Percentiles rank a stretch among this genome's conserved stretches.
phyloP scores from a whole-genome alignment of 495 filamentous ascomycete species.

The Penicillium crystallinum region DNA sequence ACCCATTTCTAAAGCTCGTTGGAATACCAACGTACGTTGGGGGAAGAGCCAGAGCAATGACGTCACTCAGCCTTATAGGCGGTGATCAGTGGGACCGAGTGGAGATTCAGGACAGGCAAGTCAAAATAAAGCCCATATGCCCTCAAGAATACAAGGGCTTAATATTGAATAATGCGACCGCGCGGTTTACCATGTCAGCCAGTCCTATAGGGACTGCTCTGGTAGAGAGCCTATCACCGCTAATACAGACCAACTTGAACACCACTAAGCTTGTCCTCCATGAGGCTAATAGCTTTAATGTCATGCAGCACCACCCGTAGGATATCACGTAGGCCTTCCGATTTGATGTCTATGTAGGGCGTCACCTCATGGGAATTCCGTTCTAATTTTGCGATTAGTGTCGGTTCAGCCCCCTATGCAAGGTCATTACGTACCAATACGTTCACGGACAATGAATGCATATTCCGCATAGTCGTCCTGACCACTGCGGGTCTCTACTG shows the following conservation, averaged over 20 bases:
- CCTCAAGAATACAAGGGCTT: neutral
- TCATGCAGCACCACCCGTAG: conserved; percentile 23
- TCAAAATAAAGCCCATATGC: neutral
- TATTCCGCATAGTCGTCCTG: conserved; percentile 21
- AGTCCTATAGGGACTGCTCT: neutral
- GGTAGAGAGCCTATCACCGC: conserved; percentile 4
- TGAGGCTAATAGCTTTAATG: conserved; percentile 28
- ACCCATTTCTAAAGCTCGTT: too few relatives aligned
- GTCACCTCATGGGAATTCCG: conserved; percentile 19
- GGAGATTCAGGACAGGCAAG: too few relatives aligned
- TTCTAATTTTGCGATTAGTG: conserved; percentile 15
- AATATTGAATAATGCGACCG: conserved; percentile 3
- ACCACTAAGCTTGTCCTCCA: conserved; percentile 17
- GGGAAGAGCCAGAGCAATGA: too few relatives aligned
- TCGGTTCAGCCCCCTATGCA: neutral
- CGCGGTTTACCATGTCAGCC: conserved; percentile 1
- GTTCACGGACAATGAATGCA: conserved; percentile 23
- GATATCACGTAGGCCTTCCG: conserved; percentile 26
- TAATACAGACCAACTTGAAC: conserved; percentile 1
- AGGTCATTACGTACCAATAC: conserved; percentile 18
- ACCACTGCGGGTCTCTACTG: conserved; percentile 10
- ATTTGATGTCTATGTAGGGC: conserved; percentile 25
- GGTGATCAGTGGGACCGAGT: too few relatives aligned
- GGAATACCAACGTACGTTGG: too few relatives aligned
- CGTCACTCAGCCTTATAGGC: too few relatives aligned